Percentiles rank a stretch among this genome's conserved stretches.
These are phyloP conservation scores for Lachnellula cervina DNA, from an alignment of 2,329 filamentous ascomycete species.

Conservation along the genomic window DNA sequence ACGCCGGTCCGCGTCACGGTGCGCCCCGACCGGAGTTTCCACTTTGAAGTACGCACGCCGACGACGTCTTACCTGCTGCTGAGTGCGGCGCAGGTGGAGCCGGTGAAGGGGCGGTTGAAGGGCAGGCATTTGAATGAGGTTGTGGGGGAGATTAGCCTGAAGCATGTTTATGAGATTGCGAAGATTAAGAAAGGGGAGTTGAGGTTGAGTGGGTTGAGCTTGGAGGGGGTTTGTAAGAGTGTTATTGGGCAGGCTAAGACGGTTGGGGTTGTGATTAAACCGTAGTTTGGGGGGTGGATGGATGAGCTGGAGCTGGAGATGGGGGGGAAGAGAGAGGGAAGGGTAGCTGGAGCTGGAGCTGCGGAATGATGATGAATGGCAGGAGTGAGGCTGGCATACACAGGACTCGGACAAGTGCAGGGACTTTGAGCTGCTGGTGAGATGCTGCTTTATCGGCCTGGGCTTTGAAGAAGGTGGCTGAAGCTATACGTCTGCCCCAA, in stretches of 20 bases:
- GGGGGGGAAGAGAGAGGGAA: not conserved
- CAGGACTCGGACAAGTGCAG: no score
- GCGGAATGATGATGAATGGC: not conserved
- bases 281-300: conserved; percentile 35
- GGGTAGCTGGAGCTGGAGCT: not conserved
- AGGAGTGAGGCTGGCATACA: not conserved
- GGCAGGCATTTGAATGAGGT: conserved; percentile 70
- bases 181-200: conserved; percentile 86
- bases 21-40: conserved; percentile 86
- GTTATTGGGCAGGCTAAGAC: conserved; percentile 72
- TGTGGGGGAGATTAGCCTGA: conserved; percentile 82
- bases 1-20: conserved; percentile 89
- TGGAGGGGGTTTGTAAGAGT: conserved; percentile 68
- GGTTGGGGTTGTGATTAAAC: conserved; percentile 67
- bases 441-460: no score
- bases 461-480: no score
- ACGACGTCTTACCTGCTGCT: conserved; percentile 89
- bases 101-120: conserved; percentile 69
- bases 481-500: no score
- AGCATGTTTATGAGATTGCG: conserved; percentile 97
- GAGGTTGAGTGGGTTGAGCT: conserved; percentile 64
- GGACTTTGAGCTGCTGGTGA: no score
- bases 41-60: conserved; percentile 89
- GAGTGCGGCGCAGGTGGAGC: conserved; percentile 70
- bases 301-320: no score